phyloP scores from a whole-genome alignment of 1,284 basidiomycete species.

The Uromyces viciae-fabae region DNA sequence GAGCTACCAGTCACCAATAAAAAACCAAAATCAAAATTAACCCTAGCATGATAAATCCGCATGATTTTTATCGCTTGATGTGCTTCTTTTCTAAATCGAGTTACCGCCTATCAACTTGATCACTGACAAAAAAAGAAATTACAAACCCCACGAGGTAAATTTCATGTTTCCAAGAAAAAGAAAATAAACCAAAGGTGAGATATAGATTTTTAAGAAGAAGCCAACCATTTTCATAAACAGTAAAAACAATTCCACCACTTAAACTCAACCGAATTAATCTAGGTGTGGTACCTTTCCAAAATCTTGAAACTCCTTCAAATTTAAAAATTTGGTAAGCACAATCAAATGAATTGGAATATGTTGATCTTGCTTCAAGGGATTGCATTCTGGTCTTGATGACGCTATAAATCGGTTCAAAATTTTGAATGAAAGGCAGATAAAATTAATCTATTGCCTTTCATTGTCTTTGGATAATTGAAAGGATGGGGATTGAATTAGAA shows the following conservation, averaged over 20 bases:
- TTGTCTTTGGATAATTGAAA: too few relatives aligned
- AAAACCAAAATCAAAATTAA: too few relatives aligned
- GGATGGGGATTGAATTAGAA: background rate
- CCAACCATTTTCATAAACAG: slow-evolving; percentile 72
- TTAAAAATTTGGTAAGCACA: slow-evolving; percentile 86
- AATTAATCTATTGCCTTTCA: background rate
- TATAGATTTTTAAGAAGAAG: slow-evolving; percentile 50
- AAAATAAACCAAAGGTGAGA: background rate
- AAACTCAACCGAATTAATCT: slow-evolving; percentile 77
- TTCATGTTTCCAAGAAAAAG: background rate
- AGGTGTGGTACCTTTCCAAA: slow-evolving; percentile 95
- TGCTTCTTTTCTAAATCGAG: background rate
- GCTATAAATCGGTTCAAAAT: slow-evolving; percentile 57
- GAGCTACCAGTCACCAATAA: too few relatives aligned
- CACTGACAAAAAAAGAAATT: background rate
- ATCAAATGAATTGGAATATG: slow-evolving; percentile 89
- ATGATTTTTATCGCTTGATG: background rate
- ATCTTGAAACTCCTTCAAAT: slow-evolving; percentile 56
- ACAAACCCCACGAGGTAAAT: background rate
- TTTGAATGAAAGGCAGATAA: slow-evolving; percentile 11
- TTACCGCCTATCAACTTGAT: slow-evolving; percentile 11
- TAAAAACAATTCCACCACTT: slow-evolving; percentile 91
- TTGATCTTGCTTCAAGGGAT: slow-evolving; percentile 71
- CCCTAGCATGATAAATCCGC: too few relatives aligned
- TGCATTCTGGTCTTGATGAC: slow-evolving; percentile 99